Percentiles rank a stretch among this genome's conserved stretches.
Evolutionary conservation across 2,329 filamentous ascomycete genomes (phyloP).

Genomic region (Emmonsiellopsis sp.): DNA sequence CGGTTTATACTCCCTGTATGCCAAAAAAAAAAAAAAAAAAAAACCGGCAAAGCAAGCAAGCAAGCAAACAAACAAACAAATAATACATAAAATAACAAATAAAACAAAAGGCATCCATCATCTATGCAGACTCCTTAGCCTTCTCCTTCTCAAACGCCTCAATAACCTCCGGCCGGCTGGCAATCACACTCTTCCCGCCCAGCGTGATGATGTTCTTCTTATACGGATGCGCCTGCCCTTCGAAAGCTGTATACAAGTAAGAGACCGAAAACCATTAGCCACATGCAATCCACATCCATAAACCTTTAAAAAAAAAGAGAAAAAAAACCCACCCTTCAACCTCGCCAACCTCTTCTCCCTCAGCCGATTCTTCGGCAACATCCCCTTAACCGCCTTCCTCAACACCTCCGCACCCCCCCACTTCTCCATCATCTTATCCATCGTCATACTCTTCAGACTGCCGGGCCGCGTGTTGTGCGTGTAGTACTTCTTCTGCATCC

Average conservation of each 20-base stretch:
- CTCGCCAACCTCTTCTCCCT: slow-evolving; percentile 77
- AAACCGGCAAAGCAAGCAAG: slow-evolving; percentile 3
- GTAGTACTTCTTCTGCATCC: slow-evolving; percentile 91
- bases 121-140: slow-evolving; percentile 5
- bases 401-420: slow-evolving; percentile 88
- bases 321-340: slow-evolving; percentile 55
- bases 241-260: slow-evolving; percentile 54
- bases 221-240: slow-evolving; percentile 86
- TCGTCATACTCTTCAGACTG: slow-evolving; percentile 74
- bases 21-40: neutral
- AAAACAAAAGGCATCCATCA: slow-evolving; percentile 18
- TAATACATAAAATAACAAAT: slow-evolving; percentile 6
- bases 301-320: neutral
- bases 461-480: slow-evolving; percentile 86
- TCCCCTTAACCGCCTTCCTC: slow-evolving; percentile 84
- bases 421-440: slow-evolving; percentile 92
- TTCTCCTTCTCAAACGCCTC: slow-evolving; percentile 27
- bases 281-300: neutral
- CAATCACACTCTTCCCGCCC: slow-evolving; percentile 42
- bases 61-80: neutral
- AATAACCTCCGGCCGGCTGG: slow-evolving; percentile 25
- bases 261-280: neutral
- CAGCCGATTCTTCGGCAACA: slow-evolving; percentile 94
- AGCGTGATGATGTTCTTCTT: slow-evolving; percentile 76
- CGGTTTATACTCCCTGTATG: slow-evolving; percentile 1